Evolutionary conservation across 306 rosid species (phyloP).

Genomic region (Arachis stenosperma): DNA sequence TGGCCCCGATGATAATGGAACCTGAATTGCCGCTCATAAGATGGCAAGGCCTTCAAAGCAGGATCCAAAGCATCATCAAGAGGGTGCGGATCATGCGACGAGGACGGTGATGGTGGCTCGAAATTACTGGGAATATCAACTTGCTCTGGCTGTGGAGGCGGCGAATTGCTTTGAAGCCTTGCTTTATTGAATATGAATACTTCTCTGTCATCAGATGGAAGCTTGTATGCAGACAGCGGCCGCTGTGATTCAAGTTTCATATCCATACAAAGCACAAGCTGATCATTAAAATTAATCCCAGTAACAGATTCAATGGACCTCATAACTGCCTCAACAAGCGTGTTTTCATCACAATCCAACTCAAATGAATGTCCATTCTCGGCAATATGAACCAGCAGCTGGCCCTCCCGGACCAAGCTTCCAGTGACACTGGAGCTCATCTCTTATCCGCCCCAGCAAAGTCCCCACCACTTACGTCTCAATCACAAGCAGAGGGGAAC

Average conservation of each 20-base stretch:
- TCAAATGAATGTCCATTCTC: conserved; percentile 87
- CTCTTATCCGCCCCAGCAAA: conserved; percentile 46
- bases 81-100: conserved; percentile 75
- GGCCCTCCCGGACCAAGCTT: conserved; percentile 57
- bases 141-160: conserved; percentile 66
- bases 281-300: conserved; percentile 61
- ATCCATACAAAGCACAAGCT: conserved; percentile 85
- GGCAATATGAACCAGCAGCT: conserved; percentile 83
- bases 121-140: conserved; percentile 52
- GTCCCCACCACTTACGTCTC: conserved; percentile 39
- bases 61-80: conserved; percentile 93
- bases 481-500: conserved; percentile 30
- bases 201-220: conserved; percentile 78
- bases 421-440: conserved; percentile 71
- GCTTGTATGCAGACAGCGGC: conserved; percentile 75
- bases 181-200: conserved; percentile 81
- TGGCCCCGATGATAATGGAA: conserved; percentile 75
- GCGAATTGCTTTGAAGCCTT: conserved; percentile 67
- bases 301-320: conserved; percentile 58
- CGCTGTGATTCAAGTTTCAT: conserved; percentile 77
- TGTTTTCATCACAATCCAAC: conserved; percentile 68
- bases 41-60: conserved; percentile 92
- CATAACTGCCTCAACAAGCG: conserved; percentile 80
- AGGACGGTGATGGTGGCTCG: conserved; percentile 66
- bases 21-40: conserved; percentile 90